Conservation (phyloP, 2,329 filamentous ascomycete genomes). For the Cadophora sp. region DNA sequence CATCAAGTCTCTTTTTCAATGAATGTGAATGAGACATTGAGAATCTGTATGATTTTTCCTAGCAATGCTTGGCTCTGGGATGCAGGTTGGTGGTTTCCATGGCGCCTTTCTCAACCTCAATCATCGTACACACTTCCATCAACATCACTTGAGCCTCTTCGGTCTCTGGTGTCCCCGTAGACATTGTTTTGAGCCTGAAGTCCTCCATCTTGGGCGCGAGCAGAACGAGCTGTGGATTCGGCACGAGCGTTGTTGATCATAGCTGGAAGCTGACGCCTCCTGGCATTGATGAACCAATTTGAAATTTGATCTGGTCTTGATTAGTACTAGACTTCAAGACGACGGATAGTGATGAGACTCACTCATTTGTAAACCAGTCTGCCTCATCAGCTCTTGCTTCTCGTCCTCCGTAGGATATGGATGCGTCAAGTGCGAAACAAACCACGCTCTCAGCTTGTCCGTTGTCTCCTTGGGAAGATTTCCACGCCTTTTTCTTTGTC, state of each 20-base stretch:
- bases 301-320: slow-evolving; percentile 67
- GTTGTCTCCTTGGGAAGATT: slow-evolving; percentile 93
- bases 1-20: background rate
- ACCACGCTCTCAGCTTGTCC: slow-evolving; percentile 81
- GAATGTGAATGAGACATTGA: background rate
- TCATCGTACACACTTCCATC: slow-evolving; percentile 57
- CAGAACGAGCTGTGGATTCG: slow-evolving; percentile 42
- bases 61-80: background rate
- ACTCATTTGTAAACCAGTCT: slow-evolving; percentile 82
- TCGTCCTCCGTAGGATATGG: slow-evolving; percentile 90
- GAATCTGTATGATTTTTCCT: background rate
- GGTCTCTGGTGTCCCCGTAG: slow-evolving; percentile 42
- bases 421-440: slow-evolving; percentile 76
- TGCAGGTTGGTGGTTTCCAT: background rate
- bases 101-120: background rate
- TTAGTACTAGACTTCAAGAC: slow-evolving; percentile 6
- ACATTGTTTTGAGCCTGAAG: slow-evolving; percentile 46
- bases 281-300: slow-evolving; percentile 84
- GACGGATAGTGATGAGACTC: slow-evolving; percentile 50
- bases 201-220: slow-evolving; percentile 23
- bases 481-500: slow-evolving; percentile 68
- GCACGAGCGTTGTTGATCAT: slow-evolving; percentile 60
- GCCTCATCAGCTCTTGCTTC: slow-evolving; percentile 79
- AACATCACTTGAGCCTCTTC: slow-evolving; percentile 53
- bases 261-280: slow-evolving; percentile 67